phyloP scores from a whole-genome alignment of 495 filamentous ascomycete species.

The Hyaloscypha variabilis region DNA sequence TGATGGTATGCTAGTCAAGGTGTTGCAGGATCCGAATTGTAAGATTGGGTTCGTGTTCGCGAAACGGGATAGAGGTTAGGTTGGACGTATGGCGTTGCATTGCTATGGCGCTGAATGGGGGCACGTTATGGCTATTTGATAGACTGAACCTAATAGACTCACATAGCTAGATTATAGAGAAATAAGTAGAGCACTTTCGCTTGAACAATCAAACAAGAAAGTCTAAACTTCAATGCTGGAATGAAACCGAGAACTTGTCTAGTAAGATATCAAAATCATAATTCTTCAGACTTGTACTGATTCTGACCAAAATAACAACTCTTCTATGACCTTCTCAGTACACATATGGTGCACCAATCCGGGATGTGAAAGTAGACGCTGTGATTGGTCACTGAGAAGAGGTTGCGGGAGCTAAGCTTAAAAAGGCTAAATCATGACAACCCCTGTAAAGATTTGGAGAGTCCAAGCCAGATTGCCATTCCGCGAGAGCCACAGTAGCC shows the following conservation, averaged over 20 bases:
- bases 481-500: conserved; percentile 14
- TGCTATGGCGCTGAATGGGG: conserved; percentile 9
- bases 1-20: conserved; percentile 62
- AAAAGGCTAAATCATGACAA: not conserved
- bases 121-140: not conserved
- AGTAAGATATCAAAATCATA: not conserved
- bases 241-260: not conserved
- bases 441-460: conserved; percentile 3
- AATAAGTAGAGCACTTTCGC: not conserved
- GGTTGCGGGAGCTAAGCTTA: not conserved
- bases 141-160: not conserved
- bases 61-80: conserved; percentile 43
- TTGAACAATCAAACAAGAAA: not conserved
- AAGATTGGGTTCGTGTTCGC: conserved; percentile 69
- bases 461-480: conserved; percentile 22
- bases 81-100: conserved; percentile 8
- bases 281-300: not conserved
- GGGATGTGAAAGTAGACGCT: not conserved
- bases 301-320: not conserved
- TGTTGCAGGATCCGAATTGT: conserved; percentile 63
- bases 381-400: conserved; percentile 3
- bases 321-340: not conserved
- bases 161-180: not conserved
- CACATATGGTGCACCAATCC: not conserved
- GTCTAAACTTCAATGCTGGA: not conserved